Evolutionary conservation across 768 basidiomycete species (phyloP).

Genomic region (Phaeolepiota aurea): DNA sequence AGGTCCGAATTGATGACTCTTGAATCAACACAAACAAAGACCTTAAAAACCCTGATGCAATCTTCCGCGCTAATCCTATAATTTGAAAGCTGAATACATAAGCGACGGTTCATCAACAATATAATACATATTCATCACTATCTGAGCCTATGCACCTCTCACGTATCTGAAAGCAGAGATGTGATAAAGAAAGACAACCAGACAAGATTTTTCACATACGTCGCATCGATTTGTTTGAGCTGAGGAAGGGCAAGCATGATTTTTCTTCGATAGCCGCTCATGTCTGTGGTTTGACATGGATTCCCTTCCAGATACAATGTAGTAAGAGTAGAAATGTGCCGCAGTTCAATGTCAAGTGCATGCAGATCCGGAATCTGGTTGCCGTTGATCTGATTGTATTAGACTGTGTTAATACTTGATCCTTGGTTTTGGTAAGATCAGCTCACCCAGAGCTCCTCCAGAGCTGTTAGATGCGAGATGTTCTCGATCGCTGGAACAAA

Average conservation of each 20-base stretch:
- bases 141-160: background rate
- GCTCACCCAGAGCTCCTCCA: conserved; percentile 95
- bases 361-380: conserved; percentile 74
- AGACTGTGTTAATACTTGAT: too few species aligned
- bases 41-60: background rate
- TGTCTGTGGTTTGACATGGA: conserved; percentile 79
- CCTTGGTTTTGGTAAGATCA: too few species aligned
- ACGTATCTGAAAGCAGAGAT: background rate
- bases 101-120: background rate
- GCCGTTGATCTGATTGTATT: conserved; percentile 74
- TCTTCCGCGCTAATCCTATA: background rate
- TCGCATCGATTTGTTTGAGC: conserved; percentile 91
- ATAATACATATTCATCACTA: background rate
- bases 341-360: conserved; percentile 60
- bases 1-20: background rate
- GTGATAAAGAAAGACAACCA: background rate
- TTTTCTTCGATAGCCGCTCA: conserved; percentile 77
- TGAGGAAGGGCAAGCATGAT: conserved; percentile 84
- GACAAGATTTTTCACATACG: conserved; percentile 47
- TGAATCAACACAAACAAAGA: background rate
- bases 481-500: conserved; percentile 75
- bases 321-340: conserved; percentile 50
- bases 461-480: conserved; percentile 58
- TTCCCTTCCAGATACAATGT: conserved; percentile 96
- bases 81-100: background rate